These are phyloP conservation scores for Penicillium sp. DNA, from an alignment of 2,329 filamentous ascomycete genomes.

Conservation along the genomic window DNA sequence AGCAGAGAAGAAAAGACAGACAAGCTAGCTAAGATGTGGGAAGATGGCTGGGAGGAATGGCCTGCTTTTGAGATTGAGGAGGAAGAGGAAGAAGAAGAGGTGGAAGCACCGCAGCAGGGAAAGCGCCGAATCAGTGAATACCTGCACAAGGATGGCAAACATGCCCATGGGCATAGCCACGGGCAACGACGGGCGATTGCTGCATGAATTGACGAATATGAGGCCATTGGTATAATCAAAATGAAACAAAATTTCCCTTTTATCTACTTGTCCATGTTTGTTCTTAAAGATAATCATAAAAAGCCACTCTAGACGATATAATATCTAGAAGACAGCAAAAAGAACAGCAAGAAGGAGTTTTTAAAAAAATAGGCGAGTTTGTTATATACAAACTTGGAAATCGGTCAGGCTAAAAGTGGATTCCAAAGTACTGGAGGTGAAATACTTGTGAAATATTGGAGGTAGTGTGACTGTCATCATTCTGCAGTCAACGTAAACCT, in stretches of 20 bases:
- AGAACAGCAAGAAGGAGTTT: no score
- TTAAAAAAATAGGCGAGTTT: no score
- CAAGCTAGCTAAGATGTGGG: conserved; percentile 54
- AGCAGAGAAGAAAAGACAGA: conserved; percentile 47
- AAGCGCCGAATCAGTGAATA: conserved; percentile 36
- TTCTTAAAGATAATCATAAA: no score
- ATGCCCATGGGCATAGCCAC: conserved; percentile 19
- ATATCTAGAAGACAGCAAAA: no score
- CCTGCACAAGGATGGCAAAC: conserved; percentile 20
- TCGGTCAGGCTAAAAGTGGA: no score
- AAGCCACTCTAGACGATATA: no score
- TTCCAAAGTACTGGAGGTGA: no score
- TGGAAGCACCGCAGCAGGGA: conserved; percentile 25
- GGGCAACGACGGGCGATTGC: conserved; percentile 1
- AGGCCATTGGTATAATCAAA: background rate
- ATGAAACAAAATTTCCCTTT: background rate
- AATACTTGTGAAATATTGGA: no score
- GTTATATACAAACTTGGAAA: no score
- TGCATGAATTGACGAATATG: background rate
- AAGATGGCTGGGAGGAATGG: conserved; percentile 64
- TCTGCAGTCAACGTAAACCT: background rate
- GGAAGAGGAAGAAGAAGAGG: conserved; percentile 29
- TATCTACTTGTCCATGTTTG: background rate
- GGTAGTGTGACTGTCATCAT: no score
- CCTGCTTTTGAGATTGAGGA: conserved; percentile 46